phyloP scores from a whole-genome alignment of 768 basidiomycete species.

The Rossbeevera mucosa region DNA sequence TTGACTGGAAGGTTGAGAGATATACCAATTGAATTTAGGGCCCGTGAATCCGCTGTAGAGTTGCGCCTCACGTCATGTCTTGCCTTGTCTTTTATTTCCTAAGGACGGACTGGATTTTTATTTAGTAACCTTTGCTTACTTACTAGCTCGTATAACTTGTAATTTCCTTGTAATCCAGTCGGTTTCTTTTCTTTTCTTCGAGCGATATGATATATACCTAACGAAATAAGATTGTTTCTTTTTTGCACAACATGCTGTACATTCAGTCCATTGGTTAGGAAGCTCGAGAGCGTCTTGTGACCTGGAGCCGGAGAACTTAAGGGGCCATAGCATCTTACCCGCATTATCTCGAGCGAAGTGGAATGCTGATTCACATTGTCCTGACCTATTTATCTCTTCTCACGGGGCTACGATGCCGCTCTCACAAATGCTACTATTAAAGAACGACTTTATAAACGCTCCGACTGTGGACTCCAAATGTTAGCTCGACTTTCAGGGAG shows the following conservation, averaged over 20 bases:
- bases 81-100: background rate
- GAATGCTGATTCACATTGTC: background rate
- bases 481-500: background rate
- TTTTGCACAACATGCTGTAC: background rate
- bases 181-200: background rate
- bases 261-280: background rate
- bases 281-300: no score
- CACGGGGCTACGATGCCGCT: background rate
- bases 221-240: background rate
- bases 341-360: background rate
- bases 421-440: background rate
- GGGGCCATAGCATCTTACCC: no score
- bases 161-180: background rate
- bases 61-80: background rate
- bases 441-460: background rate
- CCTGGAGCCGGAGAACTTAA: no score
- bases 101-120: background rate
- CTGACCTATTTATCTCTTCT: background rate
- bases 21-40: slow-evolving; percentile 43
- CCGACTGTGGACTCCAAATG: background rate
- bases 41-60: slow-evolving; percentile 25
- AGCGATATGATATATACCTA: background rate
- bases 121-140: background rate
- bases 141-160: background rate
- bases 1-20: slow-evolving; percentile 39